phyloP scores from a whole-genome alignment of 2,329 filamentous ascomycete species.

The Neopestalotiopsis sp. region DNA sequence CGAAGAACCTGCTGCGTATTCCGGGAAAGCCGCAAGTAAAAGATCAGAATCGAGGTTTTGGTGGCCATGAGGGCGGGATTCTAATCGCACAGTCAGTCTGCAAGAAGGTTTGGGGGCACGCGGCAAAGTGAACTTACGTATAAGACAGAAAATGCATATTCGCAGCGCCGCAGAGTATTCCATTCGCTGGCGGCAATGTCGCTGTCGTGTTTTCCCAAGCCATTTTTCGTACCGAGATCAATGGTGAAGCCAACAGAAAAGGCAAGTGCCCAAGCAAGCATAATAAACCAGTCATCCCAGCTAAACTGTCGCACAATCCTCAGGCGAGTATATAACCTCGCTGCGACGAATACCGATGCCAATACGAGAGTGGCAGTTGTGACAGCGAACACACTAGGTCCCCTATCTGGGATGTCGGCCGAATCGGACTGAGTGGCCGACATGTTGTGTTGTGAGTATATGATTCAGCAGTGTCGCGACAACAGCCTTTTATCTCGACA shows the following conservation, averaged over 20 bases:
- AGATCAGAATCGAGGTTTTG: slow-evolving; percentile 91
- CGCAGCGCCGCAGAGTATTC: slow-evolving; percentile 58
- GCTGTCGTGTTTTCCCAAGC: slow-evolving; percentile 71
- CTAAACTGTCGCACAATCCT: slow-evolving; percentile 74
- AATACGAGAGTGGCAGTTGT: slow-evolving; percentile 72
- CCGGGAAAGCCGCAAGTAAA: slow-evolving; percentile 84
- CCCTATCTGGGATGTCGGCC: slow-evolving; percentile 52
- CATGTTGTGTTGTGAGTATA: slow-evolving; percentile 10
- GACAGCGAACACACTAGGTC: slow-evolving; percentile 70
- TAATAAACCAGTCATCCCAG: slow-evolving; percentile 82
- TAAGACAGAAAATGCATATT: slow-evolving; percentile 70
- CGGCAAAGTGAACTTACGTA: slow-evolving; percentile 51
- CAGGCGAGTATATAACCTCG: slow-evolving; percentile 75
- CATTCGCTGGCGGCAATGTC: slow-evolving; percentile 60
- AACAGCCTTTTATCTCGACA: not conserved
- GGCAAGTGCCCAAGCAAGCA: slow-evolving; percentile 77
- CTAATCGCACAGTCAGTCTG: slow-evolving; percentile 43
- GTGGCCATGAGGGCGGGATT: slow-evolving; percentile 90
- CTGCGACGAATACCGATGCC: slow-evolving; percentile 75
- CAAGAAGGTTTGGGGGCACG: not conserved
- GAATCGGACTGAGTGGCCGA: slow-evolving; percentile 18
- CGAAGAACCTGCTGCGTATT: slow-evolving; percentile 78
- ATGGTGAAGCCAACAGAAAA: slow-evolving; percentile 73
- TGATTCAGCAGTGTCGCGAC: slow-evolving; percentile 5
- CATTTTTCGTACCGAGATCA: slow-evolving; percentile 65